A percentile compares a stretch with the other conserved stretches of the same genome.
Conservation (phyloP, 2,329 filamentous ascomycete genomes). For the Chalara sp. region DNA sequence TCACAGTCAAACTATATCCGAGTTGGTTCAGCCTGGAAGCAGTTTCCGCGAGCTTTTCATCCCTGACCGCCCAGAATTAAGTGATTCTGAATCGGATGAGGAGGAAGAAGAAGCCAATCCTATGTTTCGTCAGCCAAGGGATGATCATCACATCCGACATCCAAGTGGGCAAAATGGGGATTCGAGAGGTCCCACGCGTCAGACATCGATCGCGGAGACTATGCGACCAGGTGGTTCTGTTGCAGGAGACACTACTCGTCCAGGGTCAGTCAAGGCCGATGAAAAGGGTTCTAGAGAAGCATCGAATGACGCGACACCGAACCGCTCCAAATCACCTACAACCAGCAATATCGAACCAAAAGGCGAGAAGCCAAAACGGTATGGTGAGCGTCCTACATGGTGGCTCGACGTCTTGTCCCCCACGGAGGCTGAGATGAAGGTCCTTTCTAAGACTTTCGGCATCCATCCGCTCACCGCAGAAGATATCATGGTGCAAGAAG, state of each 20-base stretch:
- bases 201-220: conserved; percentile 21
- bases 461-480: conserved; percentile 94
- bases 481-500: conserved; percentile 95
- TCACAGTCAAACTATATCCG: conserved; percentile 90
- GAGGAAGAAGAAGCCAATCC: conserved; percentile 45
- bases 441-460: conserved; percentile 84
- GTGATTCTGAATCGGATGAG: conserved; percentile 60
- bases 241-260: conserved; percentile 4
- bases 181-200: conserved; percentile 39
- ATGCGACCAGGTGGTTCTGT: conserved; percentile 1
- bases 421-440: conserved; percentile 92
- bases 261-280: conserved; percentile 5
- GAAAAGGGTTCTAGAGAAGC: conserved; percentile 10
- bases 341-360: conserved; percentile 3
- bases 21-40: conserved; percentile 77
- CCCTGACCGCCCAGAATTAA: conserved; percentile 72
- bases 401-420: conserved; percentile 92
- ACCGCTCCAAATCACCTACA: conserved; percentile 28
- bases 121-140: conserved; percentile 13
- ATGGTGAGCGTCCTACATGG: conserved; percentile 85
- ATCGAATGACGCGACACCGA: conserved; percentile 20
- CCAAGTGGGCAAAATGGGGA: conserved; percentile 31
- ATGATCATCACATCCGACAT: conserved; percentile 23
- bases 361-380: conserved; percentile 44
- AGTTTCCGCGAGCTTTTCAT: conserved; percentile 86